Evolutionary conservation across 2,329 filamentous ascomycete genomes (phyloP).

Genomic region (Aphanoascus verrucosus): DNA sequence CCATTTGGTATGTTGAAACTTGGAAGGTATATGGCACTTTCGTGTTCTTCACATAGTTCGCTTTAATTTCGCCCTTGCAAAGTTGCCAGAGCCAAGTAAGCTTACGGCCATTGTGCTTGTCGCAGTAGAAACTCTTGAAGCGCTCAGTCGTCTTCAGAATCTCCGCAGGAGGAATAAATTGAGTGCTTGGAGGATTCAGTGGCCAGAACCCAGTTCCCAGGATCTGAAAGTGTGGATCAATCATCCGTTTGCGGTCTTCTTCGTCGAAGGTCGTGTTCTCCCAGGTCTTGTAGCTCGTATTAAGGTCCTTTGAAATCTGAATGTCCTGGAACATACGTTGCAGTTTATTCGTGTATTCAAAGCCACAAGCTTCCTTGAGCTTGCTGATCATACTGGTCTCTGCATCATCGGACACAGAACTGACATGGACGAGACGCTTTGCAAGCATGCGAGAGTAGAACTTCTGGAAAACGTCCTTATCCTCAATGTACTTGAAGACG

Average conservation of each 20-base stretch:
- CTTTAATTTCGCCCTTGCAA: constrained; percentile 93
- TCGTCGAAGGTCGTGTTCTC: constrained; percentile 55
- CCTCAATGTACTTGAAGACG: constrained; percentile 99
- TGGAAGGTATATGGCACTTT: constrained; percentile 95
- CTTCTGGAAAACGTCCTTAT: constrained; percentile 99
- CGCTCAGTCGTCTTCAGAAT: constrained; percentile 80
- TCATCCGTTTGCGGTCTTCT: constrained; percentile 53
- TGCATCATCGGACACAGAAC: constrained; percentile 89
- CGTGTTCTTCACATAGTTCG: constrained; percentile 77
- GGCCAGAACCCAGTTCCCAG: constrained; percentile 98
- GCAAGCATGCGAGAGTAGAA: constrained; percentile 97
- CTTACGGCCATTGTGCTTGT: constrained; percentile 94
- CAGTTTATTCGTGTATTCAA: constrained; percentile 98
- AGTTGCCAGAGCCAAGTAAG: constrained; percentile 97
- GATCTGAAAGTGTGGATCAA: constrained; percentile 85
- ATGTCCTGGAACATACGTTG: constrained; percentile 99
- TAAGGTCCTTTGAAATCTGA: constrained; percentile 96
- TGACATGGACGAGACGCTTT: constrained; percentile 86
- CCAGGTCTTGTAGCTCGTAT: constrained; percentile 73
- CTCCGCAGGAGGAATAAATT: constrained; percentile 76
- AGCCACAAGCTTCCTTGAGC: constrained; percentile 94
- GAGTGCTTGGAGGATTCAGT: constrained; percentile 70
- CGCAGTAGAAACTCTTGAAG: constrained; percentile 83
- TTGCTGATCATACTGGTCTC: constrained; percentile 99
- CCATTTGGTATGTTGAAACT: constrained; percentile 97